These are phyloP conservation scores for Verticillium nubilum DNA, from an alignment of 2,329 filamentous ascomycete genomes.

Conservation along the genomic window DNA sequence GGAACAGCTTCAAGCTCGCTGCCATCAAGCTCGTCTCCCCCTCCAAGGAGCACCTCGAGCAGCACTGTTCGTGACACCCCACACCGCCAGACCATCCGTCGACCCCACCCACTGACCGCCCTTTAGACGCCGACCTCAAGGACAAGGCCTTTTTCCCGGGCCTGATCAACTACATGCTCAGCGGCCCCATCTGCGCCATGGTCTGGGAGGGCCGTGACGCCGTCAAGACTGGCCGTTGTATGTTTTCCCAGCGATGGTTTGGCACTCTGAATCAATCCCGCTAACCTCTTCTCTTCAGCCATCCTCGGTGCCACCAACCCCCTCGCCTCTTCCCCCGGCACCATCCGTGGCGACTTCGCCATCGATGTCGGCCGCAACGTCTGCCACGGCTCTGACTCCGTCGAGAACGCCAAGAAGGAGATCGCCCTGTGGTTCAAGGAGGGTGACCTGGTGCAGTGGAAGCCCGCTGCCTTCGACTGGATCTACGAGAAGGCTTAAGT, in stretches of 20 bases:
- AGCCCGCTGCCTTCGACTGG: constrained; percentile 82
- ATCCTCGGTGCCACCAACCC: constrained; percentile 99
- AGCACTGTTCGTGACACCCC: constrained; percentile 65
- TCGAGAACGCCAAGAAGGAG: constrained; percentile 99
- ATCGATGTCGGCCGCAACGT: constrained; percentile 88
- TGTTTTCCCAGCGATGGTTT: constrained; percentile 23
- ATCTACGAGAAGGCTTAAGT: constrained; percentile 83
- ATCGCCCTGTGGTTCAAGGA: constrained; percentile 97
- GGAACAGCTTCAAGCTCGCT: constrained; percentile 87
- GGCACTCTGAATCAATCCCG: constrained; percentile 6
- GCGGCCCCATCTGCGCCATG: constrained; percentile 97
- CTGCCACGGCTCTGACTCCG: constrained; percentile 98
- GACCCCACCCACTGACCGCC: constrained; percentile 20
- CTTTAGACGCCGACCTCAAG: constrained; percentile 73
- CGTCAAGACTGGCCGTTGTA: constrained; percentile 96
- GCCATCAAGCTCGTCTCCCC: constrained; percentile 94
- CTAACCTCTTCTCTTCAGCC: constrained; percentile 36
- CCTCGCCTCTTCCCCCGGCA: constrained; percentile 86
- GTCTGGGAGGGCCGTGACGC: constrained; percentile 99
- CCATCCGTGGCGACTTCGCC: constrained; percentile 93
- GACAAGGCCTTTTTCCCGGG: constrained; percentile 96
- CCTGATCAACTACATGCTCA: constrained; percentile 94
- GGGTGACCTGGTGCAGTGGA: constrained; percentile 79
- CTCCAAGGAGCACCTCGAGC: constrained; percentile 92
- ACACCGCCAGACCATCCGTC: background rate